Percentiles rank a stretch among this genome's conserved stretches.
phyloP scores from a whole-genome alignment of 768 basidiomycete species.

The Cystofilobasidium macerans region DNA sequence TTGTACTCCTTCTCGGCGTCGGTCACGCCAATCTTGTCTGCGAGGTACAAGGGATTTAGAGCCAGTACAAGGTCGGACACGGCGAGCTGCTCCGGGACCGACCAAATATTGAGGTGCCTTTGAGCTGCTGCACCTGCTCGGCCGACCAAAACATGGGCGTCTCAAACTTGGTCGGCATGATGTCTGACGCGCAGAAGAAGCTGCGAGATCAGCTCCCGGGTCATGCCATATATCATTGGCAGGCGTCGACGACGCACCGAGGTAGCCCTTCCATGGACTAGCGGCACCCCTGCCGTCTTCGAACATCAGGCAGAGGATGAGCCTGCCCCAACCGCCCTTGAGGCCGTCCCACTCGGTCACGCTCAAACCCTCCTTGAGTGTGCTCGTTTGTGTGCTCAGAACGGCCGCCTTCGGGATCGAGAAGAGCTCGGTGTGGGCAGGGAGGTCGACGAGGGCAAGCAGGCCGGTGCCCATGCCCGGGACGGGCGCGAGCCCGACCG shows the following conservation, averaged over 20 bases:
- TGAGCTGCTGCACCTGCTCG: conserved; percentile 59
- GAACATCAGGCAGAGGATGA: conserved; percentile 95
- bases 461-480: conserved; percentile 24
- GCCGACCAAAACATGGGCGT: conserved; percentile 92
- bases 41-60: conserved; percentile 21
- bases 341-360: conserved; percentile 60
- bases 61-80: neutral
- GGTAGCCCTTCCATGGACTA: conserved; percentile 62
- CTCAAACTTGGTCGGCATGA: conserved; percentile 58
- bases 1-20: conserved; percentile 66
- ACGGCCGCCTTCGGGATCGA: conserved; percentile 65
- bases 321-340: conserved; percentile 59
- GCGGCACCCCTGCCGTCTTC: conserved; percentile 56
- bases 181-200: neutral
- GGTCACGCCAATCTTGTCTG: conserved; percentile 76
- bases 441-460: conserved; percentile 13
- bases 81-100: too few species aligned
- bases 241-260: conserved; percentile 44
- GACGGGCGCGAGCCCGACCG: conserved; percentile 8
- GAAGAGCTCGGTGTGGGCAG: conserved; percentile 55
- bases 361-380: conserved; percentile 53
- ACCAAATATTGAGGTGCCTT: conserved; percentile 82
- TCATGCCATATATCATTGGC: neutral
- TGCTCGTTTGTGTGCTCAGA: conserved; percentile 66
- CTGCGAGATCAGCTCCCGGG: neutral